A percentile compares a stretch with the other conserved stretches of the same genome.
Evolutionary conservation across 2,329 filamentous ascomycete species (phyloP).

Genomic region (Colletotrichum brevisporum): DNA sequence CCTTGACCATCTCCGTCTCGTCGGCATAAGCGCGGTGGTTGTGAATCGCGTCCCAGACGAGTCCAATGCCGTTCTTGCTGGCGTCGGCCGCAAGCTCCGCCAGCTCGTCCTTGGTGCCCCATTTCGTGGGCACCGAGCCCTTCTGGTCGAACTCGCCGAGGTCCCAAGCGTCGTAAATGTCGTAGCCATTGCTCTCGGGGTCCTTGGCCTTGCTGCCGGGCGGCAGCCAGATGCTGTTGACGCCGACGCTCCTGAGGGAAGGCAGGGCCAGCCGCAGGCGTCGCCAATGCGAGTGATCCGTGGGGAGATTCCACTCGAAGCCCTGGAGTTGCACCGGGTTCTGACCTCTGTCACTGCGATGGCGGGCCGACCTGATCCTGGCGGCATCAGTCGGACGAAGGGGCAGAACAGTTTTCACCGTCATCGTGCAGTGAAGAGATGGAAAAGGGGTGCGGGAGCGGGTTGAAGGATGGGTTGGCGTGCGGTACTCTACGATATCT

Average conservation of each 20-base stretch:
- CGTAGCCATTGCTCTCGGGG: slow-evolving; percentile 37
- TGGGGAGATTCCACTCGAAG: slow-evolving; percentile 37
- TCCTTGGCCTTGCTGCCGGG: slow-evolving; percentile 38
- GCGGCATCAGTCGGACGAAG: slow-evolving; percentile 13
- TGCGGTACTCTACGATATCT: neutral
- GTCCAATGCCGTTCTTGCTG: slow-evolving; percentile 24
- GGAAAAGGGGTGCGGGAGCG: neutral
- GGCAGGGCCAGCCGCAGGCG: slow-evolving; percentile 14
- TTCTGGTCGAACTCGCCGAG: slow-evolving; percentile 39
- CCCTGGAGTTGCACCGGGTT: slow-evolving; percentile 36
- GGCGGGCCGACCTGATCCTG: slow-evolving; percentile 19
- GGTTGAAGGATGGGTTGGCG: neutral
- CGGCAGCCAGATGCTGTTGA: slow-evolving; percentile 34
- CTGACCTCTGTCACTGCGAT: slow-evolving; percentile 18
- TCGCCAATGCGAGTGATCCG: slow-evolving; percentile 34
- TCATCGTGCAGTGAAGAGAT: slow-evolving; percentile 18
- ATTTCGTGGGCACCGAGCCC: slow-evolving; percentile 36
- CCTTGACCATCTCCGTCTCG: slow-evolving; percentile 35
- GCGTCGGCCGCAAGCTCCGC: slow-evolving; percentile 22
- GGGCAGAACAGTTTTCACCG: slow-evolving; percentile 4
- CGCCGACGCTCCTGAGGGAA: slow-evolving; percentile 19
- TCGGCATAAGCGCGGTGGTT: slow-evolving; percentile 39
- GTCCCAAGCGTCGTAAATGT: slow-evolving; percentile 39
- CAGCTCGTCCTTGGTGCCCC: slow-evolving; percentile 36
- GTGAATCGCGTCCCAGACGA: slow-evolving; percentile 38